These are phyloP conservation scores for Xylariaceae sp. DNA, from an alignment of 2,329 filamentous ascomycete species.

Conservation along the genomic window DNA sequence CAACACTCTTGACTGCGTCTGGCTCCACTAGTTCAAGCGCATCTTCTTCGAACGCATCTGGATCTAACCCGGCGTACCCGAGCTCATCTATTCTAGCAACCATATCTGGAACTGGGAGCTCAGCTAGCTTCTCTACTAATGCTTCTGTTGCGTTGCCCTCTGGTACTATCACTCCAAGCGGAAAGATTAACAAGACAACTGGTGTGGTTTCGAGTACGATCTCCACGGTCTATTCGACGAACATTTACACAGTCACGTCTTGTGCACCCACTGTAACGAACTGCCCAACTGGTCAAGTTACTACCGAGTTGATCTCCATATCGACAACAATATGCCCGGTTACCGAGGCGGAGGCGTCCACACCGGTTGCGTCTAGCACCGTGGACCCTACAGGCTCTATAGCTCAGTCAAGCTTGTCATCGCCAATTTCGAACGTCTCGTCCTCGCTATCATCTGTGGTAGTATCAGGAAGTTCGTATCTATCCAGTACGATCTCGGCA, in stretches of 20 bases:
- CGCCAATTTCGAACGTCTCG: constrained; percentile 2
- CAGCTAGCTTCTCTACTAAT: background rate
- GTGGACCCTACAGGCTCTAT: constrained; percentile 1
- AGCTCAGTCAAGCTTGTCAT: constrained; percentile 10
- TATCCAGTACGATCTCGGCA: constrained; percentile 17
- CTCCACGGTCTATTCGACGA: constrained; percentile 35
- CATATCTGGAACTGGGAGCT: constrained; percentile 10
- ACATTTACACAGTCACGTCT: constrained; percentile 33
- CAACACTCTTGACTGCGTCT: background rate
- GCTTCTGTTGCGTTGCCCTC: constrained; percentile 13
- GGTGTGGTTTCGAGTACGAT: constrained; percentile 12
- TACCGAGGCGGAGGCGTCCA: constrained; percentile 12
- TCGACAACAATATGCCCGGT: constrained; percentile 31
- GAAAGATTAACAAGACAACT: background rate
- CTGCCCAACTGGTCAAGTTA: constrained; percentile 31
- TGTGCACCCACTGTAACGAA: constrained; percentile 32
- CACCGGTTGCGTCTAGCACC: constrained; percentile 13
- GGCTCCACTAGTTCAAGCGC: constrained; percentile 6
- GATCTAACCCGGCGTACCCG: constrained; percentile 11
- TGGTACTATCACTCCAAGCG: constrained; percentile 10
- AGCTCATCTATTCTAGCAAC: constrained; percentile 10
- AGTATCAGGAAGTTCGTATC: constrained; percentile 13
- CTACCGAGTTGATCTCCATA: constrained; percentile 31
- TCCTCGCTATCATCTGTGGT: constrained; percentile 13
- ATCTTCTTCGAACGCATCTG: background rate